Evolutionary conservation across 768 basidiomycete genomes (phyloP), one percentile per base, ranked within the genome.

Genomic region (Naganishia kalamii): DNA sequence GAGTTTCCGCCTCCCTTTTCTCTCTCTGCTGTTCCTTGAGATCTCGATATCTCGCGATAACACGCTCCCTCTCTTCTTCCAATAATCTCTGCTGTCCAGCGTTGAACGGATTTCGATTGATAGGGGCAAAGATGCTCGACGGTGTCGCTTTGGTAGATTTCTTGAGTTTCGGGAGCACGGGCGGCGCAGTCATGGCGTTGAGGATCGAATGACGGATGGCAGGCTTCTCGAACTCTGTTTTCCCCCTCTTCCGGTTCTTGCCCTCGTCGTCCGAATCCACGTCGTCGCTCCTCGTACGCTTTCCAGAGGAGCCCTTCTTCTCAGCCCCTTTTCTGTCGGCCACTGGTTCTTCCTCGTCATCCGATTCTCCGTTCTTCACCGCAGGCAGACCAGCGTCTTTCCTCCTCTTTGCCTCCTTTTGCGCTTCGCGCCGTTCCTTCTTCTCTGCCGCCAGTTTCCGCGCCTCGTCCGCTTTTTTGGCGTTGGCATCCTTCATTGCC

Each of bases 61-160:
- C 76, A 49, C 76, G 68, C 65, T 75, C 74, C 50, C 76, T 65
- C 65, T 77, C 76, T 54, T 74, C 74, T 49, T 73, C 76, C 65
- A 77, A 52, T 43, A 75, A 50, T 50, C 76, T 49, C 66, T 69
- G 62, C 67, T 75, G 74, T 3, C 71, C 76, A 12, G 73, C 65
- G 65, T 67, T 72, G 23, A 77, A 48, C 27, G 73, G 73, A 30
- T 65, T 69, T 30, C 68, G 59, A 11, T 69, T 71, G 5, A 49
- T 60, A 7, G 60, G 62, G 27, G 65, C 65, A 40, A 70, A 70
- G 4, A 46, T 65, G 23, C 59, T 52, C 25, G 47, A 48, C 7
- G 32, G 51, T 19, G 27, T 51, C 27, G 60, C 35, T 25, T 21
- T 63, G 13, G 65, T 68, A 11, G 68, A 59, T 50, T 40, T 50